phyloP scores from a whole-genome alignment of 768 basidiomycete species.

The Tulasnella sp. region DNA sequence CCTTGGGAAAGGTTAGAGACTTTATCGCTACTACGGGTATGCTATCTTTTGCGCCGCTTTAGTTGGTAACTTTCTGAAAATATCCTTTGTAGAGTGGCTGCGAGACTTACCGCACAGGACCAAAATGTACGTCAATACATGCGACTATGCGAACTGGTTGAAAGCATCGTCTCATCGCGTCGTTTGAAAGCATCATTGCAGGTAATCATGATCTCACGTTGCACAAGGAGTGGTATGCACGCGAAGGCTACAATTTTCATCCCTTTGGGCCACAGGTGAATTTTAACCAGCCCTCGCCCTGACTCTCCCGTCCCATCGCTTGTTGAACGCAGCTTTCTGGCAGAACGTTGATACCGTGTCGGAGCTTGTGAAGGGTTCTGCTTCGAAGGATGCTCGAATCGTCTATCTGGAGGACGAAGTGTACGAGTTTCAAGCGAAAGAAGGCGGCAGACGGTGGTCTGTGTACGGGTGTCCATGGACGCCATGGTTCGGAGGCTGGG shows the following conservation, averaged over 20 bases:
- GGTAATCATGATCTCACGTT: conserved; percentile 18
- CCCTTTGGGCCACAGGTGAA: too few species aligned
- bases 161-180: background rate
- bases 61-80: background rate
- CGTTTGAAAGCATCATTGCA: conserved; percentile 16
- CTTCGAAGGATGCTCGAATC: conserved; percentile 2
- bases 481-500: conserved; percentile 8
- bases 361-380: background rate
- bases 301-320: too few species aligned
- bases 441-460: conserved; percentile 14
- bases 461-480: conserved; percentile 18
- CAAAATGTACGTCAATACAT: conserved; percentile 14
- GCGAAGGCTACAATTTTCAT: background rate
- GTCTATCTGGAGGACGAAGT: conserved; percentile 16
- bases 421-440: conserved; percentile 5
- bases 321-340: background rate
- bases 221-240: background rate
- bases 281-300: too few species aligned
- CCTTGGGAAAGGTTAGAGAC: background rate
- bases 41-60: background rate
- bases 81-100: conserved; percentile 3
- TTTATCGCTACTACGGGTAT: background rate
- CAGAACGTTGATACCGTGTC: conserved; percentile 7
- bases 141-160: too few species aligned
- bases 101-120: conserved; percentile 1